Base-by-base conservation (phyloP, 768 basidiomycete genomes). In the Imleria badia region DNA sequence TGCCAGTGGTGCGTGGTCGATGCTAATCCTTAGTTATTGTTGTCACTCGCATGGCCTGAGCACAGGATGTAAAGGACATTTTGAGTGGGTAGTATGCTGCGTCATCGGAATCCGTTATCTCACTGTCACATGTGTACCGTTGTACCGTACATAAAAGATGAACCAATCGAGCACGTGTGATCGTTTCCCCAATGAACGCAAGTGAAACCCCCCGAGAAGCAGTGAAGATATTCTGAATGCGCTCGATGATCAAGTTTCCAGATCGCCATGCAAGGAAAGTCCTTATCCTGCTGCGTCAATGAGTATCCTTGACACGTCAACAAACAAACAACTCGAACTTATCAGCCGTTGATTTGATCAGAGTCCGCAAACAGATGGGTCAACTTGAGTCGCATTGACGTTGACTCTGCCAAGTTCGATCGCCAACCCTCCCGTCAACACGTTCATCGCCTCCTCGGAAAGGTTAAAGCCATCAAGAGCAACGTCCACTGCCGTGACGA, bases 401-500 rank as follows among this genome's bases (percentile, higher is more conserved):
- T 72, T 42, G 20, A 86, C 73, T 23, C 78, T 69, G 10, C 85
- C 85, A 26, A 81, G 63, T 34, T 74, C 62, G 39, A 66, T 72
- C 0, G 78, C 84, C 59, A 79, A 68, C 34, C 72, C 74, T 46
- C 72, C 69, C 12, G 84, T 85, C 55, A 85, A 64, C 15, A 59
- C 60, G 55, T 85, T 77, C 81, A 85, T 80, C n/a, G 83, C 82
- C 20, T 62, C 68, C 58, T 76, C 60, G 1, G 81, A 76, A 26
- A 85, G 65, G 52, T 80, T 81, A 60, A 81, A 83, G 9, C 75
- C 77, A 0, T 58, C 56, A 2, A 5, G 26, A 10, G 61, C 59
- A 17, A 45, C 44, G 40, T 73, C 74, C 9, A 75, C 62, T 6
- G 71, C 73, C 50, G 68, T 51, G 5, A 66, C 45, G 14, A 17